These are phyloP conservation scores for Aspergillus sparsus DNA, from an alignment of 495 filamentous ascomycete genomes.

Conservation along the genomic window DNA sequence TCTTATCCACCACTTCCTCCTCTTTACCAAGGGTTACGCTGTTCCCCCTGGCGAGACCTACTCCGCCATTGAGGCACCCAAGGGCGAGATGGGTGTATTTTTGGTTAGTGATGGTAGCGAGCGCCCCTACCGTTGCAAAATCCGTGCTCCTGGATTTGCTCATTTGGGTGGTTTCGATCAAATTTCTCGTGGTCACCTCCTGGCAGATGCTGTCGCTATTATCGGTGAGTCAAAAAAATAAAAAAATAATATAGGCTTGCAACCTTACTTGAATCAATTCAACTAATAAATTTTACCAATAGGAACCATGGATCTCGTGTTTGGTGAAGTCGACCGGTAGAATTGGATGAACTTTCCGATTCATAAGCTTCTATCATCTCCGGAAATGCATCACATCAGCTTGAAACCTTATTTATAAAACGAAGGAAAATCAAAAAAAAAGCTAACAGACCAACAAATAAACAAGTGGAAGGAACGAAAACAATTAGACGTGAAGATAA, in stretches of 20 bases:
- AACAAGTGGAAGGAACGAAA: not conserved
- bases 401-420: constrained; percentile 13
- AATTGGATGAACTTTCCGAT: constrained; percentile 19
- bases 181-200: constrained; percentile 82
- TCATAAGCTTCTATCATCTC: constrained; percentile 12
- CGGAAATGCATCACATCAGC: constrained; percentile 12
- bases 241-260: not conserved
- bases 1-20: constrained; percentile 97
- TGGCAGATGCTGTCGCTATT: constrained; percentile 96
- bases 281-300: not conserved
- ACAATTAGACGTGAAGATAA: constrained; percentile 6
- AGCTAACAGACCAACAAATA: not conserved
- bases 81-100: constrained; percentile 99
- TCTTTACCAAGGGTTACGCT: constrained; percentile 97
- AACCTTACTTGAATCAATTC: too few relatives aligned
- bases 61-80: constrained; percentile 94
- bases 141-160: constrained; percentile 94
- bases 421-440: constrained; percentile 22
- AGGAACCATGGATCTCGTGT: constrained; percentile 84
- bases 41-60: constrained; percentile 99
- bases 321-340: constrained; percentile 71
- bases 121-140: constrained; percentile 96
- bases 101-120: constrained; percentile 96
- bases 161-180: constrained; percentile 95
- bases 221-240: constrained; percentile 59